Conservation (phyloP, 495 filamentous ascomycete genomes). For the Acidomyces sp. region DNA sequence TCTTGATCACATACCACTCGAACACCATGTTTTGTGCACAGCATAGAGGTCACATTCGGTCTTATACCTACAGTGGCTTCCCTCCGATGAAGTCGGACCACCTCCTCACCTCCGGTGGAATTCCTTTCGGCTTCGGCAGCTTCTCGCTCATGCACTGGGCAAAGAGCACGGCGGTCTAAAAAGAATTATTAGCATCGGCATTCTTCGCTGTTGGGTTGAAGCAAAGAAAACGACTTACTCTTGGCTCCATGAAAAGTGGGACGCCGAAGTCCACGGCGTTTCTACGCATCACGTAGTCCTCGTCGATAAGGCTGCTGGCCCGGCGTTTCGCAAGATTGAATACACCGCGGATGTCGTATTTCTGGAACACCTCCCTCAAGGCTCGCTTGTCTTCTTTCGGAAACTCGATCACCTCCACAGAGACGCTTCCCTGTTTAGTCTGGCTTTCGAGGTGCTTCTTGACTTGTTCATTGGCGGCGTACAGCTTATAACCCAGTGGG, state of each 20-base stretch:
- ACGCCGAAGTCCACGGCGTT: constrained; percentile 98
- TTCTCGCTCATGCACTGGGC: constrained; percentile 94
- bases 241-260: constrained; percentile 96
- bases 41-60: background rate
- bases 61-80: constrained; percentile 59
- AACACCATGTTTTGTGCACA: background rate
- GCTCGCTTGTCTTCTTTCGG: constrained; percentile 92
- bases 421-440: constrained; percentile 45
- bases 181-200: constrained; percentile 7
- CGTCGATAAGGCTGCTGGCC: constrained; percentile 73
- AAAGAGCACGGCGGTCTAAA: constrained; percentile 84
- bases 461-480: constrained; percentile 64
- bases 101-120: constrained; percentile 77
- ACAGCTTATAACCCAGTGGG: constrained; percentile 88
- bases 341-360: constrained; percentile 87
- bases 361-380: constrained; percentile 88
- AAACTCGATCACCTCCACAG: constrained; percentile 89
- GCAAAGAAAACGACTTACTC: constrained; percentile 46
- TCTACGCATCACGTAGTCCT: constrained; percentile 96
- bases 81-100: constrained; percentile 93
- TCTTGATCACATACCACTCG: background rate
- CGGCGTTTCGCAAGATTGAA: constrained; percentile 86
- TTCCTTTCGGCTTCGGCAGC: constrained; percentile 65
- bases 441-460: constrained; percentile 68
- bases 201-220: constrained; percentile 16